A percentile compares a stretch with the other conserved stretches of the same genome.
Conservation (phyloP, 352 stramenopile genomes). For the Globisporangium apiculatum region DNA sequence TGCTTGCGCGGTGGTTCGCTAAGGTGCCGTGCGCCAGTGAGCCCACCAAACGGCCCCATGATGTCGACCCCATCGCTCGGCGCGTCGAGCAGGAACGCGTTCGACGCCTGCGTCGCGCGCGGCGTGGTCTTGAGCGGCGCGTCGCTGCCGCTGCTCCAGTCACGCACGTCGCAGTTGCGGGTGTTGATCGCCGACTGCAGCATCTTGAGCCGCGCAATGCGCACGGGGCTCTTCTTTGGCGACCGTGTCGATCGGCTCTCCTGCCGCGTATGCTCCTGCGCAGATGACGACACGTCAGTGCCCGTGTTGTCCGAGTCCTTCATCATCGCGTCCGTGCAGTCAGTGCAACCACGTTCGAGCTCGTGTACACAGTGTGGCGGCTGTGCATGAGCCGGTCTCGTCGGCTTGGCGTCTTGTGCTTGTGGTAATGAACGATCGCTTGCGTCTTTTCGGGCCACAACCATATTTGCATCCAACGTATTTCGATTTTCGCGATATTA, state of each 20-base stretch:
- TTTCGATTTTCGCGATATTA: no score
- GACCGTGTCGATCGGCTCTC: constrained; percentile 15
- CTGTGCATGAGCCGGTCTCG: background rate
- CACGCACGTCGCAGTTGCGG: constrained; percentile 60
- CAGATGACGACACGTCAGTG: background rate
- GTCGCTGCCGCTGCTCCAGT: constrained; percentile 13
- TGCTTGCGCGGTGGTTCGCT: constrained; percentile 26
- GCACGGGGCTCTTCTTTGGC: constrained; percentile 66
- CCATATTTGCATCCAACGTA: no score
- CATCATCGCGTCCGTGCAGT: constrained; percentile 5
- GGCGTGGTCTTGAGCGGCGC: constrained; percentile 3
- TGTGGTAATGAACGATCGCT: no score
- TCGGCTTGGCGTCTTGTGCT: background rate
- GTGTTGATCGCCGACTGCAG: constrained; percentile 78
- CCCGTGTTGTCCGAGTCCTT: constrained; percentile 1
- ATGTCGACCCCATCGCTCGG: constrained; percentile 48
- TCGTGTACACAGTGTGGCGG: background rate
- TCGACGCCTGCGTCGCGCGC: constrained; percentile 8
- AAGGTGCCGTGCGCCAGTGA: constrained; percentile 29
- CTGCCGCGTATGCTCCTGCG: background rate
- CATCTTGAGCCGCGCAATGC: constrained; percentile 75
- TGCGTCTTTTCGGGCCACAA: no score
- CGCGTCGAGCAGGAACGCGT: constrained; percentile 15
- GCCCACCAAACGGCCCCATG: constrained; percentile 65
- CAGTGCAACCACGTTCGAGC: background rate